Conservation (phyloP, 1,284 basidiomycete species). For the Cryptococcus maquisensis region DNA sequence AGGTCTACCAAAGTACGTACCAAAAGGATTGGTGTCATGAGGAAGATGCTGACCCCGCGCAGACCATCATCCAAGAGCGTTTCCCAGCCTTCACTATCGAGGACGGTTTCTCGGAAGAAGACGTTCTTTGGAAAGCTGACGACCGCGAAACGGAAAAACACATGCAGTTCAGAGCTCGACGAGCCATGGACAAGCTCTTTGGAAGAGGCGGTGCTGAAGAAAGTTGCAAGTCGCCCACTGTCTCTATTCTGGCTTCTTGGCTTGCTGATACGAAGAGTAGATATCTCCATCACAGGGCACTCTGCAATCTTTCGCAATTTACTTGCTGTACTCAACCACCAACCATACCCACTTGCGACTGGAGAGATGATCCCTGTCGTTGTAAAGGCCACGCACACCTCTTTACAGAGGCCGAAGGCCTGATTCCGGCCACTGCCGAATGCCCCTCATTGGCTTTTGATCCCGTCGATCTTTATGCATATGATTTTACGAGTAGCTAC, state of each 20-base stretch:
- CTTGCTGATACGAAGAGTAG: slow-evolving; percentile 15
- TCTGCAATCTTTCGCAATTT: slow-evolving; percentile 48
- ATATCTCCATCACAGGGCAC: slow-evolving; percentile 51
- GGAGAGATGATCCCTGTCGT: slow-evolving; percentile 49
- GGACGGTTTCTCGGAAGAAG: slow-evolving; percentile 64
- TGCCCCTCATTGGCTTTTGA: background rate
- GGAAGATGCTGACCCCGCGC: background rate
- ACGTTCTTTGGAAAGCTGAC: slow-evolving; percentile 63
- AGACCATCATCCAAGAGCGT: slow-evolving; percentile 54
- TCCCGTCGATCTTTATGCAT: too few relatives aligned
- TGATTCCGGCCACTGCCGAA: too few relatives aligned
- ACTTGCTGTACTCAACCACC: slow-evolving; percentile 44
- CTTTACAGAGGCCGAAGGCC: background rate
- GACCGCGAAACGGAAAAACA: slow-evolving; percentile 62
- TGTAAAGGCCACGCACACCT: slow-evolving; percentile 35
- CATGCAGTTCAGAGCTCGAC: slow-evolving; percentile 56
- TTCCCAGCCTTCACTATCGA: slow-evolving; percentile 67
- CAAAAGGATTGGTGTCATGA: background rate
- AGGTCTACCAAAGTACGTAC: slow-evolving; percentile 51
- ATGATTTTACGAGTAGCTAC: too few relatives aligned
- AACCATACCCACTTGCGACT: slow-evolving; percentile 42
- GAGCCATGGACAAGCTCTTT: slow-evolving; percentile 64
- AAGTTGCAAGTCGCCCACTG: slow-evolving; percentile 52
- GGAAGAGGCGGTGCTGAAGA: slow-evolving; percentile 48
- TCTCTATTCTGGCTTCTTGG: too few relatives aligned